Conservation (phyloP, 1,139 yeast species). For the Candida anutae region DNA sequence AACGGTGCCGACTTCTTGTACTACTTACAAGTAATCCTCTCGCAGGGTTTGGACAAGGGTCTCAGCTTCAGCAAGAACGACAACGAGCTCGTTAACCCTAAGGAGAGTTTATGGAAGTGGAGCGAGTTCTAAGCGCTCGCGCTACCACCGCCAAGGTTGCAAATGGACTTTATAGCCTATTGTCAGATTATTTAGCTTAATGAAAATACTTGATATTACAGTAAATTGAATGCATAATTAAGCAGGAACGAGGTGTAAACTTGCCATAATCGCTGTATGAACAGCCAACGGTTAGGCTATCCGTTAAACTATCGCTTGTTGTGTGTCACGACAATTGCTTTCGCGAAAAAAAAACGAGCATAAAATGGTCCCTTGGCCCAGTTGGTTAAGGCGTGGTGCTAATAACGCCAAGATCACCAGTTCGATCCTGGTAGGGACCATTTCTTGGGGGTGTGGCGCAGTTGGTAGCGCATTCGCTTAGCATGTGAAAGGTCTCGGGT, state of each 20-base stretch:
- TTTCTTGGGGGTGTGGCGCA: slow-evolving; percentile 76
- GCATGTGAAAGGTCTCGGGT: slow-evolving; percentile 90
- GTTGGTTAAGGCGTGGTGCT: slow-evolving; percentile 32
- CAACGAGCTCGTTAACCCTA: slow-evolving; percentile 49
- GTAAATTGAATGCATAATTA: no score
- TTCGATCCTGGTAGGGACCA: slow-evolving; percentile 25
- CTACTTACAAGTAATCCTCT: slow-evolving; percentile 24
- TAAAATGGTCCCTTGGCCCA: slow-evolving; percentile 27
- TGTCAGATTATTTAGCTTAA: no score
- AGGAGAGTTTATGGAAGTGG: slow-evolving; percentile 48
- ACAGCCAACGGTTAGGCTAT: no score
- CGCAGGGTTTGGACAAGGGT: slow-evolving; percentile 36
- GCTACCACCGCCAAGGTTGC: no score
- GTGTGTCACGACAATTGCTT: no score
- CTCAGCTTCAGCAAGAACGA: slow-evolving; percentile 22
- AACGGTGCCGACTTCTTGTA: slow-evolving; percentile 15
- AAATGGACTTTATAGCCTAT: no score
- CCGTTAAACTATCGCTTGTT: no score
- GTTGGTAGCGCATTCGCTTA: slow-evolving; percentile 91
- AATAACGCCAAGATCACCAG: slow-evolving; percentile 35
- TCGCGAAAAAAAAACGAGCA: no score
- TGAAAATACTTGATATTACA: no score
- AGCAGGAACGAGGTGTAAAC: no score
- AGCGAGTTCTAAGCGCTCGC: slow-evolving; percentile 16
- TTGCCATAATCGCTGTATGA: no score